phyloP scores from a whole-genome alignment of 2,329 filamentous ascomycete species.

The Onygenales sp. region DNA sequence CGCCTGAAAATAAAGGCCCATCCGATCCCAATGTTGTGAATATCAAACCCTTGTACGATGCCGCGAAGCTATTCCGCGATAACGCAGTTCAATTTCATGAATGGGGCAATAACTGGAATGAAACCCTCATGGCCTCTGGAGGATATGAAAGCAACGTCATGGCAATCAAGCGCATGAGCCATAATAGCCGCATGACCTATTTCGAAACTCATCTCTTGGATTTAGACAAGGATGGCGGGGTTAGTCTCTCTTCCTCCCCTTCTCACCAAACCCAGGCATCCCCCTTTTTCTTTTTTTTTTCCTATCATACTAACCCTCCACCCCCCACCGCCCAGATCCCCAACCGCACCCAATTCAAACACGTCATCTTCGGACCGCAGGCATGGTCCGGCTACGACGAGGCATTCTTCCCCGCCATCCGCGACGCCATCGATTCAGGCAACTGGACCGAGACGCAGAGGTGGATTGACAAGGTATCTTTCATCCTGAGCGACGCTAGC shows the following conservation, averaged over 20 bases:
- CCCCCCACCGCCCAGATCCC: constrained; percentile 49
- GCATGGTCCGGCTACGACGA: constrained; percentile 62
- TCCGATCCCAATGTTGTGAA: constrained; percentile 31
- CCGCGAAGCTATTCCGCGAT: constrained; percentile 50
- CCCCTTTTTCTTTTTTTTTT: background rate
- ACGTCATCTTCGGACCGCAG: constrained; percentile 79
- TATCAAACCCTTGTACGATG: constrained; percentile 52
- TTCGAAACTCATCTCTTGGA: constrained; percentile 84
- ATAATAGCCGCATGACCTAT: constrained; percentile 67
- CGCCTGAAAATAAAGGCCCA: constrained; percentile 7
- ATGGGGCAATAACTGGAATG: constrained; percentile 73
- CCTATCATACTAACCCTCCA: constrained; percentile 5
- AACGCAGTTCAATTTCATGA: constrained; percentile 57
- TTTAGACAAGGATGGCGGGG: constrained; percentile 58
- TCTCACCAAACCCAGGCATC: background rate
- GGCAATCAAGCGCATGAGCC: constrained; percentile 57
- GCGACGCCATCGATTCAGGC: constrained; percentile 63
- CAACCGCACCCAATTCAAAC: constrained; percentile 86
- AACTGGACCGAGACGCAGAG: constrained; percentile 61
- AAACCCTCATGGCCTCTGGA: constrained; percentile 57
- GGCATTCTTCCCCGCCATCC: constrained; percentile 70
- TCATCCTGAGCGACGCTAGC: constrained; percentile 55
- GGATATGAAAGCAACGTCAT: constrained; percentile 67
- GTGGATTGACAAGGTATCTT: constrained; percentile 62
- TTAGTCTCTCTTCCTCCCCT: constrained; percentile 42